phyloP scores from a whole-genome alignment of 1,139 yeast genomes.

The Hyphopichia pseudoburtonii region DNA sequence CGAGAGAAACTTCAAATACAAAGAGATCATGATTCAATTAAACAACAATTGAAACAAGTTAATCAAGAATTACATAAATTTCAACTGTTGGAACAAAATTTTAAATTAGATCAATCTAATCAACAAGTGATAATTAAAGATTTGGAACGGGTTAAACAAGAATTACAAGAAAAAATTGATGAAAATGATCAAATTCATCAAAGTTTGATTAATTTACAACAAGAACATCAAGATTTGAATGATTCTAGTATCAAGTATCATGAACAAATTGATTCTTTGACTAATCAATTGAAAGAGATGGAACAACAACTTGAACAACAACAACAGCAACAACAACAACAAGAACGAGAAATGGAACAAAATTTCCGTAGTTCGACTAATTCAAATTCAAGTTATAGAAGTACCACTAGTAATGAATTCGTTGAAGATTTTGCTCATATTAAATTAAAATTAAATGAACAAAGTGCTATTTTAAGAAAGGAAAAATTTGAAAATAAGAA shows the following conservation, averaged over 20 bases:
- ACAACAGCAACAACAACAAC: conserved; percentile 7
- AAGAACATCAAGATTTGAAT: conserved; percentile 4
- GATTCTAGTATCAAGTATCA: not conserved
- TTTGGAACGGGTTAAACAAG: conserved; percentile 4
- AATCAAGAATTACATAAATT: conserved; percentile 2
- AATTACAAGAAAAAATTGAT: not conserved
- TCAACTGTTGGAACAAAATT: conserved; percentile 19
- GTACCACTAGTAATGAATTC: conserved; percentile 13
- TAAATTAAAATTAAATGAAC: conserved; percentile 54
- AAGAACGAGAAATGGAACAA: conserved; percentile 38
- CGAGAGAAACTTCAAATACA: not conserved
- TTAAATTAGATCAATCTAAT: conserved; percentile 16
- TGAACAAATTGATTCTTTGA: conserved; percentile 11
- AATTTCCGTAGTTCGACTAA: not conserved
- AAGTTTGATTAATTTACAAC: too few relatives aligned
- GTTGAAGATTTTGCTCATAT: conserved; percentile 49
- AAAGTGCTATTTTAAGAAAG: conserved; percentile 48
- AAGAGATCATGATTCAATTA: conserved; percentile 11
- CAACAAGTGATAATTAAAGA: not conserved
- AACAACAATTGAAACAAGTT: not conserved
- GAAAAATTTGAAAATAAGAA: conserved; percentile 56
- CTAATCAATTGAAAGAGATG: conserved; percentile 10
- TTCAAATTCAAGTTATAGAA: not conserved
- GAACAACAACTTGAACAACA: conserved; percentile 11
- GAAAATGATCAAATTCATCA: conserved; percentile 3